These are phyloP conservation scores for Podaxis sp. DNA, from an alignment of 768 basidiomycete genomes.

Conservation along the genomic window DNA sequence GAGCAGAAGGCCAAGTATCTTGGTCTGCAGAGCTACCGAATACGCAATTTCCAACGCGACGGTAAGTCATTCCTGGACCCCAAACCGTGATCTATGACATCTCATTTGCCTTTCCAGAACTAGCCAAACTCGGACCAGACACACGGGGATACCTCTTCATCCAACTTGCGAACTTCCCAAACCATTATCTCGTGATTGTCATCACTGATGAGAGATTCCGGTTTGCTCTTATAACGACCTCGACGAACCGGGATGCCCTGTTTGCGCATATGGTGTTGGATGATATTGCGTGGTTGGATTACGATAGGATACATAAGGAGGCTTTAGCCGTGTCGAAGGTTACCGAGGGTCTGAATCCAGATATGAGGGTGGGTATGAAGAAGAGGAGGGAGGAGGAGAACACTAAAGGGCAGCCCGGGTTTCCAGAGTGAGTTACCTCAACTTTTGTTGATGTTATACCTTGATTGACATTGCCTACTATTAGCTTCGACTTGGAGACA, in stretches of 20 bases:
- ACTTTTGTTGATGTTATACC: neutral
- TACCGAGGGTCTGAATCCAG: slow-evolving; percentile 9
- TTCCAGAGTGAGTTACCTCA: slow-evolving; percentile 22
- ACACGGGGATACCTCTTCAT: slow-evolving; percentile 70
- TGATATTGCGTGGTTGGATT: slow-evolving; percentile 79
- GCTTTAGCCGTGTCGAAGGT: slow-evolving; percentile 23
- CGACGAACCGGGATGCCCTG: slow-evolving; percentile 51
- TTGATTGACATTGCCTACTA: slow-evolving; percentile 16
- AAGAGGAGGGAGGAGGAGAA: slow-evolving; percentile 21
- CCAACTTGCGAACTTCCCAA: slow-evolving; percentile 73
- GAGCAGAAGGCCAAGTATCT: slow-evolving; percentile 87
- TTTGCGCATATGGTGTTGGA: slow-evolving; percentile 66
- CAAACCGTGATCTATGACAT: neutral
- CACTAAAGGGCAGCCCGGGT: slow-evolving; percentile 10
- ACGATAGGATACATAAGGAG: slow-evolving; percentile 60
- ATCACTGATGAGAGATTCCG: slow-evolving; percentile 76
- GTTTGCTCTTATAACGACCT: slow-evolving; percentile 78
- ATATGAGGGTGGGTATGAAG: slow-evolving; percentile 23
- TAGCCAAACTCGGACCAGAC: slow-evolving; percentile 65
- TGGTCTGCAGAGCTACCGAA: slow-evolving; percentile 72
- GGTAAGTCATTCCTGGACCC: slow-evolving; percentile 42
- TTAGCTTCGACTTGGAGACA: slow-evolving; percentile 70
- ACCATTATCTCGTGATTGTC: slow-evolving; percentile 83
- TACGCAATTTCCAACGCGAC: slow-evolving; percentile 64
- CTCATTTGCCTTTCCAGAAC: slow-evolving; percentile 42